Evolutionary conservation across 331 rosid species (phyloP).

Genomic region (Acacia concinna): DNA sequence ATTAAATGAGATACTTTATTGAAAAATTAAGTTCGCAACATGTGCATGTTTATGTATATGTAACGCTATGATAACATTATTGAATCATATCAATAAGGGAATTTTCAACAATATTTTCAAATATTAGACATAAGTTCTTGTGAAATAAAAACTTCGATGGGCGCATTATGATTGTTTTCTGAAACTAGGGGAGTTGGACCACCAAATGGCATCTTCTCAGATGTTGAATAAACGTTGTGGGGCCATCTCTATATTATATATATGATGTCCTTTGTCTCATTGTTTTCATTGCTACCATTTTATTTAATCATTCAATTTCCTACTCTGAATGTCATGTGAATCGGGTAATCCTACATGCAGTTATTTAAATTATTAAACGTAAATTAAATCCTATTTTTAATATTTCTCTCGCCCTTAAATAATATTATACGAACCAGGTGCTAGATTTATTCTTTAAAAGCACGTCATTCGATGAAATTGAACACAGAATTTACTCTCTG

Average conservation of each 20-base stretch:
- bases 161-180: constrained; percentile 61
- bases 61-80: constrained; percentile 40
- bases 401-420: neutral
- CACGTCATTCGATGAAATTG: neutral
- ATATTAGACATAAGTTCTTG: constrained; percentile 39
- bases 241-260: constrained; percentile 28
- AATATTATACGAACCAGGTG: neutral
- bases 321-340: neutral
- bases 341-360: neutral
- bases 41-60: constrained; percentile 19
- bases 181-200: constrained; percentile 64
- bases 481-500: neutral
- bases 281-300: neutral
- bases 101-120: constrained; percentile 43
- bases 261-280: constrained; percentile 27
- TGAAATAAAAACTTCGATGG: constrained; percentile 55
- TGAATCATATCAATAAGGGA: constrained; percentile 29
- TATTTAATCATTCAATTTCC: neutral
- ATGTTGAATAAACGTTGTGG: constrained; percentile 51
- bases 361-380: neutral
- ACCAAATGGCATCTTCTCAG: constrained; percentile 65
- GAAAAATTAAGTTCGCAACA: constrained; percentile 1
- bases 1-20: neutral
- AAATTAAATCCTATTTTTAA: neutral
- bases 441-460: neutral